Conservation (phyloP, 2,329 filamentous ascomycete genomes). For the Shiraia sp. region DNA sequence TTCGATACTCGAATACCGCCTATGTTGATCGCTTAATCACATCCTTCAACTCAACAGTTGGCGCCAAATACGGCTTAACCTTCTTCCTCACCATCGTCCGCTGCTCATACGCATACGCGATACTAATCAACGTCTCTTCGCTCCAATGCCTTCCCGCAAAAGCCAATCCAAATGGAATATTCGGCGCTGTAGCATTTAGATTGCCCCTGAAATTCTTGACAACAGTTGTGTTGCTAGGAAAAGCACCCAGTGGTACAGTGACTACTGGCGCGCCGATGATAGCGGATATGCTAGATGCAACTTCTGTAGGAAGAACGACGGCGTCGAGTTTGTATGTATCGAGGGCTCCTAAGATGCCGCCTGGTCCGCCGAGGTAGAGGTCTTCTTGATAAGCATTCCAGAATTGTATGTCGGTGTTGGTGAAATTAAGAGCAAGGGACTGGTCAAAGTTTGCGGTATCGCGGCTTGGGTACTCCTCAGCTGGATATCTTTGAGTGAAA, state of each 20-base stretch:
- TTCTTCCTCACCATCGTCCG: constrained; percentile 54
- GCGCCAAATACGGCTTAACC: constrained; percentile 54
- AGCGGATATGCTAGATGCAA: constrained; percentile 55
- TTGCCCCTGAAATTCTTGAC: constrained; percentile 52
- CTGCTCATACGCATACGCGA: constrained; percentile 72
- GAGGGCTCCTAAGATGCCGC: constrained; percentile 65
- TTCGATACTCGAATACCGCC: no score
- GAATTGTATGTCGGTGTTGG: constrained; percentile 61
- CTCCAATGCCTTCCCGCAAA: constrained; percentile 66
- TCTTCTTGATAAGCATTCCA: constrained; percentile 60
- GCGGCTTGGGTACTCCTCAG: constrained; percentile 65
- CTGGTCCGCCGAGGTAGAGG: constrained; percentile 59
- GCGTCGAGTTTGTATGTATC: constrained; percentile 62
- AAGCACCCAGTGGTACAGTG: constrained; percentile 65
- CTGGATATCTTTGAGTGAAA: constrained; percentile 58
- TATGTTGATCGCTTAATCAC: constrained; percentile 32
- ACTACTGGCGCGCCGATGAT: constrained; percentile 64
- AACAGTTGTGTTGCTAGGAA: constrained; percentile 54
- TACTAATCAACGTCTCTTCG: constrained; percentile 65
- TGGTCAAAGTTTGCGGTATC: constrained; percentile 62
- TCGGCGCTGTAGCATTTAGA: constrained; percentile 59
- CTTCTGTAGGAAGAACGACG: constrained; percentile 61
- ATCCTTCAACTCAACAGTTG: constrained; percentile 53
- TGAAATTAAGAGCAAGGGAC: constrained; percentile 56
- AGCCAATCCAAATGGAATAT: constrained; percentile 63